Conservation (phyloP, 805 yeast genomes). For the Sugiyamaella chiloensis region DNA sequence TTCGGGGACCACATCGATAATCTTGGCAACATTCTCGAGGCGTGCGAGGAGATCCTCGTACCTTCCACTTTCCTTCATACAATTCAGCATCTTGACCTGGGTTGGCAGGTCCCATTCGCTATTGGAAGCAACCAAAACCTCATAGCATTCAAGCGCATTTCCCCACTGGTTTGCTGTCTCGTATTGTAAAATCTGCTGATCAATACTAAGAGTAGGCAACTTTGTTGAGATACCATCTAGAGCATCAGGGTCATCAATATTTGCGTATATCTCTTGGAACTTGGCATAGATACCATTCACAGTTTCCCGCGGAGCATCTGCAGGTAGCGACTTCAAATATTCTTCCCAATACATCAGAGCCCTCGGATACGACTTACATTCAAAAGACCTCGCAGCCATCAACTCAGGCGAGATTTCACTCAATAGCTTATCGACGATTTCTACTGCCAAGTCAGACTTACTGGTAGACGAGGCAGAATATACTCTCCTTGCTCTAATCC, state of each 20-base stretch:
- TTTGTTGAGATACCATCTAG: slow-evolving; percentile 80
- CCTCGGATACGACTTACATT: slow-evolving; percentile 81
- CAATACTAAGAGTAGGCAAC: slow-evolving; percentile 57
- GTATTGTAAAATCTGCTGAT: slow-evolving; percentile 75
- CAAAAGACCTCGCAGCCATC: slow-evolving; percentile 74
- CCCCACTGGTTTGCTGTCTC: slow-evolving; percentile 86
- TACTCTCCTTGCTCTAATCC: slow-evolving; percentile 41
- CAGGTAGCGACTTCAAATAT: slow-evolving; percentile 47
- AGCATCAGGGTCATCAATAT: slow-evolving; percentile 84
- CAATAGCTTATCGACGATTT: slow-evolving; percentile 40
- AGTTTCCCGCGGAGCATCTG: slow-evolving; percentile 27
- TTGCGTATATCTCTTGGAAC: slow-evolving; percentile 78
- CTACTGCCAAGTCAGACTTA: slow-evolving; percentile 29
- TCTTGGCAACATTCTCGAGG: slow-evolving; percentile 31
- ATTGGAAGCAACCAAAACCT: slow-evolving; percentile 50
- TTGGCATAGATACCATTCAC: slow-evolving; percentile 32
- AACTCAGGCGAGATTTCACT: slow-evolving; percentile 59
- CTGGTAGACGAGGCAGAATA: slow-evolving; percentile 1
- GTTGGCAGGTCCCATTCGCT: slow-evolving; percentile 30
- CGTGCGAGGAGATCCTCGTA: slow-evolving; percentile 62
- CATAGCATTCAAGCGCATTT: slow-evolving; percentile 80
- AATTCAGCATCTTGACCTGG: slow-evolving; percentile 60
- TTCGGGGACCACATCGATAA: slow-evolving; percentile 34
- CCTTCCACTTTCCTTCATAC: slow-evolving; percentile 72
- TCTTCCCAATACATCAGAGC: slow-evolving; percentile 85